A percentile compares a stretch with the other conserved stretches of the same genome.
Conservation (phyloP, 768 basidiomycete genomes). For the Mycena epipterygia region DNA sequence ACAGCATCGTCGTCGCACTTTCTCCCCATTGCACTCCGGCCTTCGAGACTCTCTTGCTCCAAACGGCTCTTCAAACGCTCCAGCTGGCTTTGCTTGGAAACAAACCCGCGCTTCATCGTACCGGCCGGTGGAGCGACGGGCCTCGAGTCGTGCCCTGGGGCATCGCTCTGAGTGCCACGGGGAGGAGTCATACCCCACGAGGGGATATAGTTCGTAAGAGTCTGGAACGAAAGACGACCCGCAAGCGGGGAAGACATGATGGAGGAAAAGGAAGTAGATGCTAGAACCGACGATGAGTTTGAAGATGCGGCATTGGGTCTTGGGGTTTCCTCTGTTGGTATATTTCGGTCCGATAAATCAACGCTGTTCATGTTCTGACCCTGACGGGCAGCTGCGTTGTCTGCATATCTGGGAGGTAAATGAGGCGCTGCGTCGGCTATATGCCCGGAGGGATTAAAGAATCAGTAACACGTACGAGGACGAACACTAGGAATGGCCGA, state of each 20-base stretch:
- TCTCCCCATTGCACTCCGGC: conserved; percentile 50
- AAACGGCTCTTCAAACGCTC: conserved; percentile 72
- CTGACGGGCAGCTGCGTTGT: conserved; percentile 41
- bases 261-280: conserved; percentile 59
- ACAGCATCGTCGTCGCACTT: conserved; percentile 56
- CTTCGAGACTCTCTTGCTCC: conserved; percentile 50
- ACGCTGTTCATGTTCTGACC: conserved; percentile 57
- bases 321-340: conserved; percentile 31
- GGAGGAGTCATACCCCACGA: conserved; percentile 62
- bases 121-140: conserved; percentile 39
- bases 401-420: conserved; percentile 57
- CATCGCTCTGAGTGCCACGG: conserved; percentile 25
- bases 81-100: conserved; percentile 77
- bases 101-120: conserved; percentile 56
- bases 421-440: conserved; percentile 49
- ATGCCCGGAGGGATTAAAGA: conserved; percentile 47
- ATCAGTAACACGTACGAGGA: conserved; percentile 74
- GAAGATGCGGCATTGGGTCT: conserved; percentile 31
- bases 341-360: conserved; percentile 50
- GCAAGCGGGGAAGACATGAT: conserved; percentile 67
- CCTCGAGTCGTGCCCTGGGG: conserved; percentile 29
- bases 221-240: conserved; percentile 71
- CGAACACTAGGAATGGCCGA: conserved; percentile 69
- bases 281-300: conserved; percentile 34
- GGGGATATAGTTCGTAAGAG: conserved; percentile 72